These are phyloP conservation scores for Colletotrichum filicis DNA, from an alignment of 2,329 filamentous ascomycete genomes.

Conservation along the genomic window DNA sequence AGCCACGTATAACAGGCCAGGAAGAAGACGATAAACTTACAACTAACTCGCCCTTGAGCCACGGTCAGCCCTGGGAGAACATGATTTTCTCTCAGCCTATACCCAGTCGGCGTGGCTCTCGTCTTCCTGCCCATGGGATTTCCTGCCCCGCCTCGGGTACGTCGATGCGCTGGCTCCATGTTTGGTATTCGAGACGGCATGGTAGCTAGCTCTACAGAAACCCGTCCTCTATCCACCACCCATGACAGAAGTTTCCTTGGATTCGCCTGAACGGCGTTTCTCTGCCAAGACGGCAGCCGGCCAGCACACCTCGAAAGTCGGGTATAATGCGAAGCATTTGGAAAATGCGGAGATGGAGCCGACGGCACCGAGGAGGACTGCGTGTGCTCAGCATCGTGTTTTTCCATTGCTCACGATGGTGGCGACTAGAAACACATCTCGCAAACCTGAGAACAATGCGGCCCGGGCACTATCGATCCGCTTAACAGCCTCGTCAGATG, in stretches of 20 bases:
- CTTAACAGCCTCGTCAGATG: neutral
- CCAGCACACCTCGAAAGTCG: slow-evolving; percentile 2
- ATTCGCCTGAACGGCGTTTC: neutral
- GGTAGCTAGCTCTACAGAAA: neutral
- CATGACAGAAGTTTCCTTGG: neutral
- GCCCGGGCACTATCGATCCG: slow-evolving; percentile 4
- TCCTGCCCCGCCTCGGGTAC: neutral
- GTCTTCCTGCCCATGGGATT: neutral
- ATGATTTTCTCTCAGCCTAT: neutral
- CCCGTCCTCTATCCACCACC: neutral
- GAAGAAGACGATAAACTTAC: neutral
- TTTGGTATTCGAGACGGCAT: neutral
- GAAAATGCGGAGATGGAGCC: neutral
- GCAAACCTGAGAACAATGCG: slow-evolving; percentile 1
- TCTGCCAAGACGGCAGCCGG: slow-evolving; percentile 26
- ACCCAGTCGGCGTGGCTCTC: neutral
- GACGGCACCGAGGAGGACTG: slow-evolving; percentile 5
- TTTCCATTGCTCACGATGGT: neutral
- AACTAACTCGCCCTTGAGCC: neutral
- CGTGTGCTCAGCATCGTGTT: neutral
- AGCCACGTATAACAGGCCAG: neutral
- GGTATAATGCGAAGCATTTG: neutral
- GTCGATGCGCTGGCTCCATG: neutral
- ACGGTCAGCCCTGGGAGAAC: slow-evolving; percentile 2
- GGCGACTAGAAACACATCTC: neutral